A percentile compares a stretch with the other conserved stretches of the same genome.
phyloP scores from a whole-genome alignment of 2,329 filamentous ascomycete genomes.

The Diaporthe sp. region DNA sequence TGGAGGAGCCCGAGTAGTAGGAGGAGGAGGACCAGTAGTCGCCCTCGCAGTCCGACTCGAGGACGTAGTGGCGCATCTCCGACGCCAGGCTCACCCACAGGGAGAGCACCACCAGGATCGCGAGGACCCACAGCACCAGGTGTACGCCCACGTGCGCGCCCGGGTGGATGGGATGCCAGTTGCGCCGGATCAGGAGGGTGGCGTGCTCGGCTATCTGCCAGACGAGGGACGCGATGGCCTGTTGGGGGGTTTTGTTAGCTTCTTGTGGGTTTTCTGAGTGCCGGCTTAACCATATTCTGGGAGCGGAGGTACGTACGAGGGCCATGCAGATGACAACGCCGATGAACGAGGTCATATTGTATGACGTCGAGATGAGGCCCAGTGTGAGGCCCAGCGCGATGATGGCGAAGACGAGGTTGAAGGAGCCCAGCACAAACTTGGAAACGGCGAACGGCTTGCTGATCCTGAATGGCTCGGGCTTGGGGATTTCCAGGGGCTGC shows the following conservation, averaged over 20 bases:
- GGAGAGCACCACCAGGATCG: slow-evolving; percentile 50
- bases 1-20: slow-evolving; percentile 33
- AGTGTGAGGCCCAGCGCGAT: slow-evolving; percentile 27
- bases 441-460: slow-evolving; percentile 29
- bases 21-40: neutral
- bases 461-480: slow-evolving; percentile 15
- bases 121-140: slow-evolving; percentile 56
- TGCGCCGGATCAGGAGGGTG: slow-evolving; percentile 50
- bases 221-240: slow-evolving; percentile 52
- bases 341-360: neutral
- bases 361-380: neutral
- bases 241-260: neutral
- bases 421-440: slow-evolving; percentile 30
- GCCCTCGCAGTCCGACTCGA: slow-evolving; percentile 38
- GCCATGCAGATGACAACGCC: slow-evolving; percentile 1
- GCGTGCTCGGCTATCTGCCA: slow-evolving; percentile 56
- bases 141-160: slow-evolving; percentile 58
- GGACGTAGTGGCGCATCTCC: slow-evolving; percentile 44
- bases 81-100: slow-evolving; percentile 51
- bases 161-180: slow-evolving; percentile 54
- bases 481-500: slow-evolving; percentile 27
- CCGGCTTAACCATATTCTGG: too few relatives aligned
- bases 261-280: neutral
- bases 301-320: neutral
- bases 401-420: slow-evolving; percentile 36